These are phyloP conservation scores for Coprinopsis marcescibilis DNA, from an alignment of 768 basidiomycete species.

Conservation along the genomic window DNA sequence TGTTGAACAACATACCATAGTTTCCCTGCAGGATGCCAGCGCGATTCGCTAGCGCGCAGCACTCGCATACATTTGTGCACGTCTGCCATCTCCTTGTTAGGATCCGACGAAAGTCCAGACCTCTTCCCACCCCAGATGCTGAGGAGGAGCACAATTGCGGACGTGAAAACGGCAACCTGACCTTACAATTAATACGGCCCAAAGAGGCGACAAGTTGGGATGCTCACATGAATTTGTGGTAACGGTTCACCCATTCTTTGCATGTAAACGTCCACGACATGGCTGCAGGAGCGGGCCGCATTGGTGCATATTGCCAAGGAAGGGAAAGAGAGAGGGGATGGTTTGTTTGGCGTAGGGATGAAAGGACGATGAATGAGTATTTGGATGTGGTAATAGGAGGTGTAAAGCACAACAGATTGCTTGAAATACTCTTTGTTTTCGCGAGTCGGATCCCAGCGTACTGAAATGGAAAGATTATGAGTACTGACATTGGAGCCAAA, in stretches of 20 bases:
- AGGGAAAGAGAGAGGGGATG: constrained; percentile 47
- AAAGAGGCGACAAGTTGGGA: background rate
- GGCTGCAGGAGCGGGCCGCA: constrained; percentile 77
- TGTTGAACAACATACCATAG: constrained; percentile 29
- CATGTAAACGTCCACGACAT: constrained; percentile 61
- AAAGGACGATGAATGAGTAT: constrained; percentile 78
- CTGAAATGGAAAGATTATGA: constrained; percentile 19
- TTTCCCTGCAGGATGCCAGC: constrained; percentile 41
- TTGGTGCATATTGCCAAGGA: constrained; percentile 75
- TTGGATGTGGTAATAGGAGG: constrained; percentile 50
- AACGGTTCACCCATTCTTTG: constrained; percentile 25
- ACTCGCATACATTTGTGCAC: constrained; percentile 60
- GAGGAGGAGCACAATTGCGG: constrained; percentile 55
- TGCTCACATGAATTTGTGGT: constrained; percentile 31
- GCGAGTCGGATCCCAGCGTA: constrained; percentile 50
- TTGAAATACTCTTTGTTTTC: constrained; percentile 42
- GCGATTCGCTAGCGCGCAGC: constrained; percentile 34
- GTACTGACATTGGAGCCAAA: background rate
- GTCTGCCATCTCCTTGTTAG: constrained; percentile 54
- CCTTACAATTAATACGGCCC: constrained; percentile 3
- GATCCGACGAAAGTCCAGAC: constrained; percentile 41
- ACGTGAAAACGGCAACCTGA: constrained; percentile 37
- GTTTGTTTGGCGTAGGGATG: constrained; percentile 53
- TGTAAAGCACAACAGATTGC: constrained; percentile 56
- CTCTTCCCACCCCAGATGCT: constrained; percentile 63